A percentile compares a stretch with the other conserved stretches of the same genome.
Conservation (phyloP, 2,329 filamentous ascomycete species). For the Pyrenophora graminea region DNA sequence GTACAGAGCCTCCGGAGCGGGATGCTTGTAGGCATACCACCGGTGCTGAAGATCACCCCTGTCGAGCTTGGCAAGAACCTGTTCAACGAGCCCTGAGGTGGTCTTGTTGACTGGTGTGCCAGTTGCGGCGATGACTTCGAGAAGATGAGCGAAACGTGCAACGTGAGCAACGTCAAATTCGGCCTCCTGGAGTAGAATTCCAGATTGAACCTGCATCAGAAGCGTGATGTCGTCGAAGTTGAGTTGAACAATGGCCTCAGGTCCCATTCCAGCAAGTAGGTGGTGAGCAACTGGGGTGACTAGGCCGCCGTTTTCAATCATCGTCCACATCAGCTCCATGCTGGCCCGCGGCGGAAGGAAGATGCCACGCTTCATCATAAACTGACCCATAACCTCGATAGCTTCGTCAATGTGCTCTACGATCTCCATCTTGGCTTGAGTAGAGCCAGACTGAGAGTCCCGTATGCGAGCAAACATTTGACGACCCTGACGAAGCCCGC, state of each 20-base stretch:
- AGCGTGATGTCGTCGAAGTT: conserved; percentile 59
- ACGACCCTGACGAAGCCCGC: conserved; percentile 77
- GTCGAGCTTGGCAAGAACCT: conserved; percentile 60
- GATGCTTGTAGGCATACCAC: conserved; percentile 63
- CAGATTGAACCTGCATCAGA: conserved; percentile 63
- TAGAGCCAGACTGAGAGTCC: conserved; percentile 57
- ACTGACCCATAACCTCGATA: conserved; percentile 68
- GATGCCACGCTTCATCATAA: conserved; percentile 58
- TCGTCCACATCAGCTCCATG: conserved; percentile 65
- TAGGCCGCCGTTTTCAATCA: conserved; percentile 68
- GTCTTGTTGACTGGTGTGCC: conserved; percentile 59
- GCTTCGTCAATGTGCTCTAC: conserved; percentile 86
- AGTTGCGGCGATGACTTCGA: conserved; percentile 61
- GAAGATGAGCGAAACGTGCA: conserved; percentile 64
- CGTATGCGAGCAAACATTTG: conserved; percentile 86
- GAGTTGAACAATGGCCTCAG: conserved; percentile 62
- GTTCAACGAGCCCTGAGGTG: conserved; percentile 62
- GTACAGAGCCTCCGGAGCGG: conserved; percentile 48
- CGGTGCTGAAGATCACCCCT: conserved; percentile 54
- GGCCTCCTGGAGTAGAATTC: conserved; percentile 53
- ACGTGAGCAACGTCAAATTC: conserved; percentile 61
- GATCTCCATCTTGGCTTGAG: conserved; percentile 58
- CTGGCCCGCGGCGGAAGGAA: conserved; percentile 59
- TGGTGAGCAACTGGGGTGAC: conserved; percentile 64
- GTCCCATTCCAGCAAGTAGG: conserved; percentile 63